Evolutionary conservation across 768 basidiomycete genomes (phyloP).

Genomic region (Tephrocybe sp.): DNA sequence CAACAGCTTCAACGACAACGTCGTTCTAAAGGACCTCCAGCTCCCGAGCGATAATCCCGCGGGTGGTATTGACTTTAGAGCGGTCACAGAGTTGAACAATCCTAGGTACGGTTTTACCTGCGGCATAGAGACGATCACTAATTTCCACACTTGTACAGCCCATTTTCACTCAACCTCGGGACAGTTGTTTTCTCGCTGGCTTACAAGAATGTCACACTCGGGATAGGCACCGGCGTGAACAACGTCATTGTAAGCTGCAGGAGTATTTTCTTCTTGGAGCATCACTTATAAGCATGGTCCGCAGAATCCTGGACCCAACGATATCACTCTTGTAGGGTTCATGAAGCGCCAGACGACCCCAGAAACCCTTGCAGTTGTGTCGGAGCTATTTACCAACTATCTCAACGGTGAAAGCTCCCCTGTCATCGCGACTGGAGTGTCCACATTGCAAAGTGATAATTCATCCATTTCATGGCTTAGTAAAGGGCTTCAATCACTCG

Average conservation of each 20-base stretch:
- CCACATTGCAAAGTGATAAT: conserved; percentile 58
- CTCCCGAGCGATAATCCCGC: conserved; percentile 66
- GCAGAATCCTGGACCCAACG: conserved; percentile 54
- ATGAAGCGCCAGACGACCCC: conserved; percentile 52
- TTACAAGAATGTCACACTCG: conserved; percentile 58
- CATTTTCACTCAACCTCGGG: conserved; percentile 69
- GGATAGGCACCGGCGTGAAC: conserved; percentile 51
- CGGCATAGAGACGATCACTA: neutral
- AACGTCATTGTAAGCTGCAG: conserved; percentile 48
- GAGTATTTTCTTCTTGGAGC: conserved; percentile 3
- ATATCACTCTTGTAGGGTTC: conserved; percentile 56
- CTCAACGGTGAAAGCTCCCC: conserved; percentile 61
- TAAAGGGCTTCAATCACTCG: conserved; percentile 54
- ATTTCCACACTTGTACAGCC: conserved; percentile 33
- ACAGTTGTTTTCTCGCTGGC: conserved; percentile 62
- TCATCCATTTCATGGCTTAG: conserved; percentile 66
- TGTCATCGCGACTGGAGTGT: conserved; percentile 59
- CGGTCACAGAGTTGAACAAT: conserved; percentile 56
- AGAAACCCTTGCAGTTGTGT: conserved; percentile 47
- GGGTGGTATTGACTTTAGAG: conserved; percentile 67
- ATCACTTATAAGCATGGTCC: conserved; percentile 2
- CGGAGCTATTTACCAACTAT: conserved; percentile 68
- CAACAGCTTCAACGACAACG: conserved; percentile 59
- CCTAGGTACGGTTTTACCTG: conserved; percentile 40
- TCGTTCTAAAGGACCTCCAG: conserved; percentile 55